Evolutionary conservation across 352 stramenopile genomes (phyloP).

Genomic region (Proteromonas lacertae): DNA sequence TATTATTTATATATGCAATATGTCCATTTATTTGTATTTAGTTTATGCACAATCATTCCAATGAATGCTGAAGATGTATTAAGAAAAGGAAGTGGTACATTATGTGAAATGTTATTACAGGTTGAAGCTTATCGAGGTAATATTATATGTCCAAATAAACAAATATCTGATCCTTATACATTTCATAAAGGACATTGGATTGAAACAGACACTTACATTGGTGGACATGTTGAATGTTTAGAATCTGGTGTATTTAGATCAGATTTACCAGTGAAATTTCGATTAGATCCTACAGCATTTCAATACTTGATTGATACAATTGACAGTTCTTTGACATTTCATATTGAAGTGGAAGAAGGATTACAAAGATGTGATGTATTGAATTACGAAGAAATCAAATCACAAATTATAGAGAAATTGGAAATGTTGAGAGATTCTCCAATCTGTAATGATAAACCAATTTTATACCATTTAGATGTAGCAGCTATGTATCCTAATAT

Average conservation of each 20-base stretch:
- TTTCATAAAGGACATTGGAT: slow-evolving; percentile 74
- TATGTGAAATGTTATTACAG: slow-evolving; percentile 93
- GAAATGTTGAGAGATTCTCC: slow-evolving; percentile 62
- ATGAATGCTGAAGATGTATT: slow-evolving; percentile 88
- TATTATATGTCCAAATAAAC: slow-evolving; percentile 96
- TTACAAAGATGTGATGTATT: slow-evolving; percentile 20
- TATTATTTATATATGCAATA: slow-evolving; percentile 99
- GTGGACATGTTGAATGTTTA: slow-evolving; percentile 90
- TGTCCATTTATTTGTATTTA: slow-evolving; percentile 97
- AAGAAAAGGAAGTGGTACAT: slow-evolving; percentile 64
- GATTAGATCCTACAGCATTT: slow-evolving; percentile 60
- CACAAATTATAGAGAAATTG: slow-evolving; percentile 59
- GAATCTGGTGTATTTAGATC: slow-evolving; percentile 77
- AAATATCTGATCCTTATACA: slow-evolving; percentile 25
- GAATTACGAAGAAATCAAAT: slow-evolving; percentile 52
- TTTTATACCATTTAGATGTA: slow-evolving; percentile 97
- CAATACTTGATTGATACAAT: slow-evolving; percentile 77
- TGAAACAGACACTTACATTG: slow-evolving; percentile 92
- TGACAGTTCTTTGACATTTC: slow-evolving; percentile 79
- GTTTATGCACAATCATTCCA: slow-evolving; percentile 92
- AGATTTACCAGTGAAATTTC: slow-evolving; percentile 85
- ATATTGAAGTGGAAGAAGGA: slow-evolving; percentile 58
- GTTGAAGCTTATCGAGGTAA: slow-evolving; percentile 71
- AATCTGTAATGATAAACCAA: slow-evolving; percentile 39
- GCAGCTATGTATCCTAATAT: slow-evolving; percentile 99